These are phyloP conservation scores for Fusarium equiseti DNA, from an alignment of 2,329 filamentous ascomycete genomes.

Conservation along the genomic window DNA sequence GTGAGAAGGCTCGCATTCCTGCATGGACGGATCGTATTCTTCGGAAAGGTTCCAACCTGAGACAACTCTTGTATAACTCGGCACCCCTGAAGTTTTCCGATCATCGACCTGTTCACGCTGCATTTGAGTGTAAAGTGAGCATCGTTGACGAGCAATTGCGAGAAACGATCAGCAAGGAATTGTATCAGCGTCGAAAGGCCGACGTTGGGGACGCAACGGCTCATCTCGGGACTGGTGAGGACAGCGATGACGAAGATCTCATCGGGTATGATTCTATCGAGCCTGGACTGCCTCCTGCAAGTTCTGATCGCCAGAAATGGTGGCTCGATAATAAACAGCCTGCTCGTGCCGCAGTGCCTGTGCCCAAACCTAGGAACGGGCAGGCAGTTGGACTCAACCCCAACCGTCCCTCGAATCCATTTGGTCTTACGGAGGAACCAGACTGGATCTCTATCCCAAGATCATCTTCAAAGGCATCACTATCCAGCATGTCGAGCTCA, in stretches of 20 bases:
- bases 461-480: conserved; percentile 64
- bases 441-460: conserved; percentile 83
- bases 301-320: conserved; percentile 77
- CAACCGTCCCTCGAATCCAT: conserved; percentile 83
- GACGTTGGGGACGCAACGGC: conserved; percentile 75
- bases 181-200: conserved; percentile 77
- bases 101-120: conserved; percentile 93
- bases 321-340: conserved; percentile 79
- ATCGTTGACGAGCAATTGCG: conserved; percentile 82
- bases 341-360: conserved; percentile 77
- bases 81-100: conserved; percentile 91
- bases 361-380: conserved; percentile 66
- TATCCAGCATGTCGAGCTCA: conserved; percentile 69
- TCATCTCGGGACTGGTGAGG: conserved; percentile 63
- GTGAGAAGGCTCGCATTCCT: conserved; percentile 92
- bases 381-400: conserved; percentile 76
- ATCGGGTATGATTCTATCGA: conserved; percentile 86
- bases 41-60: conserved; percentile 84
- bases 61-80: conserved; percentile 84
- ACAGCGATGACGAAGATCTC: conserved; percentile 81
- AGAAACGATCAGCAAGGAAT: conserved; percentile 76
- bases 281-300: conserved; percentile 77
- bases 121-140: conserved; percentile 85
- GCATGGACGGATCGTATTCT: conserved; percentile 97
- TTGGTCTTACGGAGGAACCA: conserved; percentile 76